These are phyloP conservation scores for Wallacemonas sp. DNA, from an alignment of 208 protist species.

Conservation along the genomic window DNA sequence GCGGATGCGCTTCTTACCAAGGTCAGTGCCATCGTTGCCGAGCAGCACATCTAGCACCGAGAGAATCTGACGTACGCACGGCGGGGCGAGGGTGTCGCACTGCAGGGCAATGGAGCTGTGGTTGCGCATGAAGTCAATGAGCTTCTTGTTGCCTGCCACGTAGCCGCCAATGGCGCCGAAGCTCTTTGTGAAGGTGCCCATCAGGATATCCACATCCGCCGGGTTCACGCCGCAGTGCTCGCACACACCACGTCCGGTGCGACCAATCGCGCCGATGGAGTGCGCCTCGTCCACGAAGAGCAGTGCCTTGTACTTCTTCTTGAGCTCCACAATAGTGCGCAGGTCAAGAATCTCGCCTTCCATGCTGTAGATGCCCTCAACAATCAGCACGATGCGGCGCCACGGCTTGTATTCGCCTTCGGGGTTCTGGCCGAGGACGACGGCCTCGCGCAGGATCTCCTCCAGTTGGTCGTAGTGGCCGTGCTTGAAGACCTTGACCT, in stretches of 20 bases:
- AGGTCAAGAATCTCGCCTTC: constrained; percentile 97
- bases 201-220: constrained; percentile 93
- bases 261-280: constrained; percentile 97
- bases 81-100: constrained; percentile 80
- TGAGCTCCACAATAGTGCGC: constrained; percentile 92
- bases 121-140: constrained; percentile 74
- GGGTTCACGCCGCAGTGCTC: constrained; percentile 89
- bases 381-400: constrained; percentile 91
- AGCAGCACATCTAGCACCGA: constrained; percentile 86
- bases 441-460: constrained; percentile 73
- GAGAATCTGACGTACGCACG: constrained; percentile 90
- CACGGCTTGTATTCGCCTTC: constrained; percentile 76
- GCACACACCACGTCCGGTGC: constrained; percentile 92
- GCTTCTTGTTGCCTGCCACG: constrained; percentile 83
- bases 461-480: constrained; percentile 94
- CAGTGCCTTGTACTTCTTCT: constrained; percentile 96
- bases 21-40: constrained; percentile 88
- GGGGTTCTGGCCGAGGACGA: constrained; percentile 87
- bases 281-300: constrained; percentile 98
- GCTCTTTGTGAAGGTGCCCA: constrained; percentile 97
- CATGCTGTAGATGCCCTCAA: constrained; percentile 99
- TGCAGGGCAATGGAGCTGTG: constrained; percentile 69
- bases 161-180: constrained; percentile 97
- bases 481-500: constrained; percentile 94
- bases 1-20: constrained; percentile 73